Evolutionary conservation across 1,139 yeast genomes (phyloP), one percentile per base, ranked within the genome.

Genomic region (Protomyces gravidus): DNA sequence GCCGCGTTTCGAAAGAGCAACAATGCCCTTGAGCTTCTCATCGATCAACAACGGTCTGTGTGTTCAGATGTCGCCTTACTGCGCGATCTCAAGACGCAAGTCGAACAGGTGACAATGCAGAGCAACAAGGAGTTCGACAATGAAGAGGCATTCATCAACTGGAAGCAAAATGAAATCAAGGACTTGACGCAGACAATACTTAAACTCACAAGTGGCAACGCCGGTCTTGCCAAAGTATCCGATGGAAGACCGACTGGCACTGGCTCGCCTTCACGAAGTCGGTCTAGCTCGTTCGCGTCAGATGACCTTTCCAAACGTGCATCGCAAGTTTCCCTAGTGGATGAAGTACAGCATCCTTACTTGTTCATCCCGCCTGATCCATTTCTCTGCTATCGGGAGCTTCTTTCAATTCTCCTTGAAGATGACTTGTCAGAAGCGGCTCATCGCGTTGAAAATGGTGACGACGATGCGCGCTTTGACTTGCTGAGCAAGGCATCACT

Each of bases 361-460:
- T 42, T 45, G 5, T 49, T 30, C 49, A 30, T 45, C 15, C 60
- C 60, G 13, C 23, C 49, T 3, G 50, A 55, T 27, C 55, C 60
- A 3, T 26, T 17, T 6, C 11, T 4, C 5, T 32, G 21, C 11
- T 55, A 39, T 26, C 45, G 36, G 9, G 27, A 48, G 6, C 23
- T 55, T 17, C 23, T 55, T 25, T 30, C 51, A 6, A 23, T n/a
- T 3, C 48, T 57, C n/a, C 33, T 55, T n/a, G 21, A 13, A 9
- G 25, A 49, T 17, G 60, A 55, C 27, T 28, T 39, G 13, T 19
- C 19, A 5, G 42, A 50, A 23, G 39, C 28, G 2, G 42, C 28
- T 4, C 28, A 15, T 19, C 47, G 42, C 7, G 36, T 32, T 2
- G 26, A n/a, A 7, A 26, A 13, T 15, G 55, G 30, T 7, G 15